Evolutionary conservation across 2,329 filamentous ascomycete species (phyloP).

Genomic region (Colletotrichum zoysiae): DNA sequence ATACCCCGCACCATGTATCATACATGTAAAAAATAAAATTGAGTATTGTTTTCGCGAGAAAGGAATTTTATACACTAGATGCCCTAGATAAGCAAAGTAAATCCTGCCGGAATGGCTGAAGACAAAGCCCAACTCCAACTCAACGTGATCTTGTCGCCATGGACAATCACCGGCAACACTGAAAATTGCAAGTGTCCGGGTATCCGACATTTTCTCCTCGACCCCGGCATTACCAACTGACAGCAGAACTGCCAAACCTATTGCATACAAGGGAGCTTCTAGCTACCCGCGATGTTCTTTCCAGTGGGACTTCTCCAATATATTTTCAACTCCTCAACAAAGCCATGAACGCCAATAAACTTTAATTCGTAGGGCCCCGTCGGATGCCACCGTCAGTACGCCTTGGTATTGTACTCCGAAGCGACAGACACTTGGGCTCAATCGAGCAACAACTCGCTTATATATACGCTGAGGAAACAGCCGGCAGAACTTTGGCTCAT

Average conservation of each 20-base stretch:
- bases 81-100: constrained; percentile 4
- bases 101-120: background rate
- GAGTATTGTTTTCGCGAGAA: constrained; percentile 2
- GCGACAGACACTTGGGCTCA: constrained; percentile 17
- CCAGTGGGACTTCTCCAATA: constrained; percentile 13
- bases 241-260: constrained; percentile 21
- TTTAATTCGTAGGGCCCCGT: constrained; percentile 17
- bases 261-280: constrained; percentile 17
- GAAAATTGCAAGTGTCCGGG: constrained; percentile 14
- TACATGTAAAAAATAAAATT: constrained; percentile 25
- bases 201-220: constrained; percentile 18
- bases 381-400: constrained; percentile 21
- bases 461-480: constrained; percentile 62
- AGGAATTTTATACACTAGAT: constrained; percentile 33
- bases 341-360: constrained; percentile 29
- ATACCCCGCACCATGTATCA: constrained; percentile 39
- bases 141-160: background rate
- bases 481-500: constrained; percentile 51
- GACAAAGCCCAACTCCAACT: constrained; percentile 14
- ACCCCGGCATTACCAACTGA: constrained; percentile 19
- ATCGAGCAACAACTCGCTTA: constrained; percentile 20
- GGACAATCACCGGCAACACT: background rate
- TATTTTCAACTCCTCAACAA: constrained; percentile 20
- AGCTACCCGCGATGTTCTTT: constrained; percentile 11
- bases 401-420: constrained; percentile 38